A percentile compares a stretch with the other conserved stretches of the same genome.
phyloP scores from a whole-genome alignment of 192 early-diverging fungal genomes.

The Linnemannia elongata region DNA sequence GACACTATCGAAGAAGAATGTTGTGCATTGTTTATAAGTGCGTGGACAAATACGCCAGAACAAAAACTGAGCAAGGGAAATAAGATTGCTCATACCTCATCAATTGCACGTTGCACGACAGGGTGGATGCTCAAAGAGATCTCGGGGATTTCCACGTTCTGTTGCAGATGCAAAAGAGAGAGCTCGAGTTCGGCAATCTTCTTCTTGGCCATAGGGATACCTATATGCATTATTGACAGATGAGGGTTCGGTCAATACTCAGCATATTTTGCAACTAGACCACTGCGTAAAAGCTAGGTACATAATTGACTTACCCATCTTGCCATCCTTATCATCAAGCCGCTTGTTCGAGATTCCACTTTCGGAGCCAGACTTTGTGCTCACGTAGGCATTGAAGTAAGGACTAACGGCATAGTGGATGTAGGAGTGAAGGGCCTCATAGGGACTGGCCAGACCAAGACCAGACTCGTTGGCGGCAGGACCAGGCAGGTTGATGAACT shows the following conservation, averaged over 20 bases:
- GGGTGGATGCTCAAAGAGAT: constrained; percentile 90
- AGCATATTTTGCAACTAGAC: not conserved
- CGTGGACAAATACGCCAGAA: too few species aligned
- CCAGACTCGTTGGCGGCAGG: constrained; percentile 65
- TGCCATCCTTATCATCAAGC: constrained; percentile 76
- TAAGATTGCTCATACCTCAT: constrained; percentile 55
- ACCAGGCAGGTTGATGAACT: constrained; percentile 93
- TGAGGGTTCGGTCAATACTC: not conserved
- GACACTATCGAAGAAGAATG: constrained; percentile 60
- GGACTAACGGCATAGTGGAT: constrained; percentile 95
- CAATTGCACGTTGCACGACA: constrained; percentile 76
- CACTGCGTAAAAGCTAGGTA: not conserved
- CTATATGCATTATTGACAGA: constrained; percentile 47
- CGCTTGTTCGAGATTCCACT: constrained; percentile 57
- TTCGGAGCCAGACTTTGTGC: constrained; percentile 72
- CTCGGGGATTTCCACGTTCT: constrained; percentile 98
- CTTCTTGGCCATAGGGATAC: constrained; percentile 96
- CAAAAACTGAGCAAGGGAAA: not conserved
- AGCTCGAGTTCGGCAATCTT: constrained; percentile 99
- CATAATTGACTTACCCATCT: constrained; percentile 71
- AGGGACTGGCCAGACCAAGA: constrained; percentile 68
- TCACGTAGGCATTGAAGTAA: constrained; percentile 95
- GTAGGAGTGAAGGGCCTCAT: constrained; percentile 91
- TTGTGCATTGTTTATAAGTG: not conserved
- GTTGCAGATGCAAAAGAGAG: constrained; percentile 93